Evolutionary conservation across 805 yeast species (phyloP).

Genomic region (Teunomyces pallodes): DNA sequence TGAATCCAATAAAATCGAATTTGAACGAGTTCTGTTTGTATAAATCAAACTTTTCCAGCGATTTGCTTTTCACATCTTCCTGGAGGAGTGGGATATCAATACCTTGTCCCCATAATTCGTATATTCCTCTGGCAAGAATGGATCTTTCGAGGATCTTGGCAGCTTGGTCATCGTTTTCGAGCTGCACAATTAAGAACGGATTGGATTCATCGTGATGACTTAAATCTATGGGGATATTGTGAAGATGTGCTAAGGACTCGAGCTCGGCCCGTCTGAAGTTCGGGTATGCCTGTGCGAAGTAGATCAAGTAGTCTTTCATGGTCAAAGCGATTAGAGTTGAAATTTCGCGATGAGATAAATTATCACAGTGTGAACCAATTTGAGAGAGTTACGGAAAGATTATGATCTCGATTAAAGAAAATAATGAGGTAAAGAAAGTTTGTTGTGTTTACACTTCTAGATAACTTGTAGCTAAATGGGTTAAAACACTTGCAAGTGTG

Average conservation of each 20-base stretch:
- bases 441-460: too few species aligned
- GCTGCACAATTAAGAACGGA: conserved; percentile 71
- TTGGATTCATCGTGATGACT: conserved; percentile 50
- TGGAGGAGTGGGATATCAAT: conserved; percentile 56
- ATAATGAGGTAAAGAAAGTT: too few species aligned
- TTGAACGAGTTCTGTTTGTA: conserved; percentile 60
- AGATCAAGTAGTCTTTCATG: conserved; percentile 66
- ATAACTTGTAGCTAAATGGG: too few species aligned
- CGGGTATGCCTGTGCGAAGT: conserved; percentile 81
- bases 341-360: conserved; percentile 4
- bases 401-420: too few species aligned
- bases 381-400: not conserved
- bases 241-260: conserved; percentile 73
- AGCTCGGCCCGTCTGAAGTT: conserved; percentile 79
- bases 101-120: conserved; percentile 84
- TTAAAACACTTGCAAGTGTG: too few species aligned
- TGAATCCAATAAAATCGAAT: conserved; percentile 77
- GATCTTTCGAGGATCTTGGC: conserved; percentile 60
- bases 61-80: conserved; percentile 37
- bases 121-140: conserved; percentile 69
- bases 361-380: not conserved
- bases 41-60: conserved; percentile 27
- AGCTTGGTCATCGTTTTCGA: conserved; percentile 70
- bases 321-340: conserved; percentile 10
- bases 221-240: conserved; percentile 57